Conservation (phyloP, 352 stramenopile species). For the Globisporangium rhizosaccharum region DNA sequence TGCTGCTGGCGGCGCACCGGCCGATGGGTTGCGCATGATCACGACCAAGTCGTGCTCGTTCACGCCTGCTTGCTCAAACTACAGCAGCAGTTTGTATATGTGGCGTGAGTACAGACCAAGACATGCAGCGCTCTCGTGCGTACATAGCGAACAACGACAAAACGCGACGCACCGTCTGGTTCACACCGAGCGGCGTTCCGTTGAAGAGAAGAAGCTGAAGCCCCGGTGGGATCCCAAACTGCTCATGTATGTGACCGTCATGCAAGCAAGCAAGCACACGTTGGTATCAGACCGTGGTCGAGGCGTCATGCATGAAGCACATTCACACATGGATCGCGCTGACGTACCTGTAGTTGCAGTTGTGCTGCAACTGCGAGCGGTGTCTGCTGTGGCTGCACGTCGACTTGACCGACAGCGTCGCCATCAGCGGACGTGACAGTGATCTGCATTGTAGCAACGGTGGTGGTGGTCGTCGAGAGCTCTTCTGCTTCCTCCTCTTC, state of each 20-base stretch:
- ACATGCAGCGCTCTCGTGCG: not conserved
- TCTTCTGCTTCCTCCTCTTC: not conserved
- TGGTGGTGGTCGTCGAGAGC: slow-evolving; percentile 1
- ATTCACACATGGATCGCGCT: not conserved
- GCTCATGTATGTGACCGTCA: not conserved
- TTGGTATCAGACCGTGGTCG: not conserved
- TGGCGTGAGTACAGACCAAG: not conserved
- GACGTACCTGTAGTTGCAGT: slow-evolving; percentile 51
- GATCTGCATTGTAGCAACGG: slow-evolving; percentile 53
- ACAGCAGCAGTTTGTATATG: not conserved
- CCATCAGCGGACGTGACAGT: slow-evolving; percentile 62
- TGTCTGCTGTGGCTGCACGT: slow-evolving; percentile 42
- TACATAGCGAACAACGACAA: not conserved
- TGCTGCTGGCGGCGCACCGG: slow-evolving; percentile 4
- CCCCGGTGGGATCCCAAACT: slow-evolving; percentile 61
- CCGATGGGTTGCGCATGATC: slow-evolving; percentile 39
- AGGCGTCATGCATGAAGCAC: not conserved
- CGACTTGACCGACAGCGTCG: slow-evolving; percentile 47
- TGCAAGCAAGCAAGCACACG: not conserved
- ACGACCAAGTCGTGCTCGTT: slow-evolving; percentile 72
- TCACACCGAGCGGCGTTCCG: slow-evolving; percentile 41
- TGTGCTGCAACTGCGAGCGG: slow-evolving; percentile 31
- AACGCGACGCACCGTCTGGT: slow-evolving; percentile 36
- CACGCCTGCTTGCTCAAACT: slow-evolving; percentile 72
- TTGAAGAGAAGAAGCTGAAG: slow-evolving; percentile 63